phyloP scores from a whole-genome alignment of 768 basidiomycete genomes.

The Mrakia hoshinonis region DNA sequence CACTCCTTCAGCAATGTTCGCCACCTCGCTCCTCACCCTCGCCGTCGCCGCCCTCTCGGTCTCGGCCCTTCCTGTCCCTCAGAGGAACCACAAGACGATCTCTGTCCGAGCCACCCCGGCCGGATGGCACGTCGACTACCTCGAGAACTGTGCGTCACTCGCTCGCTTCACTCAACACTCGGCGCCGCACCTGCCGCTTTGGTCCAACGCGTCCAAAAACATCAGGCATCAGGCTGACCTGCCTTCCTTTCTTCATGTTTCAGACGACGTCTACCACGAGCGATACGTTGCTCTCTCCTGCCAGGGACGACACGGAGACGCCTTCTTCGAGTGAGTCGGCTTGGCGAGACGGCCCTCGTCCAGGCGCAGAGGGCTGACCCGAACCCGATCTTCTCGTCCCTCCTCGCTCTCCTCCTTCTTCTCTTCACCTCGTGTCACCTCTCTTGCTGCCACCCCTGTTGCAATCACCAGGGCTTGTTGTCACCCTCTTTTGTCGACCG shows the following conservation, averaged over 20 bases:
- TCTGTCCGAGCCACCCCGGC: constrained; percentile 6
- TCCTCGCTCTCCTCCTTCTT: background rate
- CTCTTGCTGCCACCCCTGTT: background rate
- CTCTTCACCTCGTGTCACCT: background rate
- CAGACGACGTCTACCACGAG: constrained; percentile 47
- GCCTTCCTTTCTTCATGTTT: background rate
- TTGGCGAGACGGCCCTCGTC: too few species aligned
- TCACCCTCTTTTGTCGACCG: constrained; percentile 57
- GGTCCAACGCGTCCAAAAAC: background rate
- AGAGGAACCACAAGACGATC: constrained; percentile 6
- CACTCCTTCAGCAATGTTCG: constrained; percentile 13
- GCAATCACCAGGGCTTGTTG: constrained; percentile 48
- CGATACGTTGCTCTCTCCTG: constrained; percentile 58
- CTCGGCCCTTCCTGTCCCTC: constrained; percentile 18
- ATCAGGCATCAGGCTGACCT: background rate
- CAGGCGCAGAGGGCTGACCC: too few species aligned
- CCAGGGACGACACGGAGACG: constrained; percentile 44
- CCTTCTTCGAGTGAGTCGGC: constrained; percentile 47
- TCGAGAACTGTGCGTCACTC: constrained; percentile 12
- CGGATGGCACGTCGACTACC: constrained; percentile 19
- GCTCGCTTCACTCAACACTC: background rate
- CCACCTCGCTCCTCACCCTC: constrained; percentile 20
- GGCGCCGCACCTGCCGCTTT: background rate
- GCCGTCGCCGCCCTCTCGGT: constrained; percentile 24
- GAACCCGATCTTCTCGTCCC: too few species aligned